phyloP scores from a whole-genome alignment of 2,329 filamentous ascomycete genomes.

The Ciborinia camelliae region DNA sequence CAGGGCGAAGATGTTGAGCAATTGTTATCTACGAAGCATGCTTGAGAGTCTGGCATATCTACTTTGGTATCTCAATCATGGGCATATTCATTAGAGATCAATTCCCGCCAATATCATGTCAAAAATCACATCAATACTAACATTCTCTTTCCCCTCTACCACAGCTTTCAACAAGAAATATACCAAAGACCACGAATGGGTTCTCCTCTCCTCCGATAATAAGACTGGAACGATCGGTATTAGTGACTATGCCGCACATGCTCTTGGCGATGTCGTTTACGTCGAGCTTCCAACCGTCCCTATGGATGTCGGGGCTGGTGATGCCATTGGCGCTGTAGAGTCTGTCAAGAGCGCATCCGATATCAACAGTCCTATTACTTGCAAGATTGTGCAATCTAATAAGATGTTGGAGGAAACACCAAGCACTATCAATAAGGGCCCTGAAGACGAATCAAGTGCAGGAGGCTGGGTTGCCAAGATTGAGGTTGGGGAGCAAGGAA shows the following conservation, averaged over 20 bases:
- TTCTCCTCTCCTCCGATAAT: conserved; percentile 79
- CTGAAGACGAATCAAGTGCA: conserved; percentile 69
- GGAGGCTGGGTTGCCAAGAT: conserved; percentile 95
- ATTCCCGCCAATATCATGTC: background rate
- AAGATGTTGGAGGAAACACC: conserved; percentile 76
- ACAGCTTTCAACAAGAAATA: conserved; percentile 63
- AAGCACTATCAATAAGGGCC: conserved; percentile 80
- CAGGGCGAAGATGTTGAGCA: background rate
- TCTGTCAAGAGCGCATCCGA: conserved; percentile 98
- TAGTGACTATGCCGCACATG: conserved; percentile 84
- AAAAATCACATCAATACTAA: conserved; percentile 1
- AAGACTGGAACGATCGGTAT: conserved; percentile 82
- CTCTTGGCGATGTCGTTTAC: conserved; percentile 94
- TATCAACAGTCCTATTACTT: conserved; percentile 83
- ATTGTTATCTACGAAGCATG: background rate
- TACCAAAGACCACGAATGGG: conserved; percentile 98
- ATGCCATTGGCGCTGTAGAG: conserved; percentile 90
- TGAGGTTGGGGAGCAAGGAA: conserved; percentile 62
- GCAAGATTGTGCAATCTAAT: conserved; percentile 75
- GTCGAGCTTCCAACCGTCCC: conserved; percentile 82
- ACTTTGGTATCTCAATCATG: background rate
- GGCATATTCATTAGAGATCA: background rate
- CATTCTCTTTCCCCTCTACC: background rate
- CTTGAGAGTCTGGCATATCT: background rate
- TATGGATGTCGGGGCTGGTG: conserved; percentile 67